Conservation (phyloP, 257 asterid genomes). For the Capsicum baccatum region DNA sequence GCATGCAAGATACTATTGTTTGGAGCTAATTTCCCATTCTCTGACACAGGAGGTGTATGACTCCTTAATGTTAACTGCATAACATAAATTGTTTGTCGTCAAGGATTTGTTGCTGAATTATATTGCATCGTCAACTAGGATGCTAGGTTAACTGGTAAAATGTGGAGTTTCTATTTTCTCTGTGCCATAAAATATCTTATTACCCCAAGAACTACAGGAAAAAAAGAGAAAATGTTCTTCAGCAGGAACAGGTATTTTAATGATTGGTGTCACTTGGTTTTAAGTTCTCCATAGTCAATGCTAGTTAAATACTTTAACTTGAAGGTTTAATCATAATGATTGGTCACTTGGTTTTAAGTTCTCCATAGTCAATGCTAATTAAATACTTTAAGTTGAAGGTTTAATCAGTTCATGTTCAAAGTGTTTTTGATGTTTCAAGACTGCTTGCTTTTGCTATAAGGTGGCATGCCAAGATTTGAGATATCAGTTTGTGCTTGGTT, state of each 20-base stretch:
- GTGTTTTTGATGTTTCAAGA: constrained; percentile 21
- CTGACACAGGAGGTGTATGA: constrained; percentile 11
- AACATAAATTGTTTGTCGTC: neutral
- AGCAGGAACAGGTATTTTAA: neutral
- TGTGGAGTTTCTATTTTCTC: neutral
- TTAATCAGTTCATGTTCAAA: constrained; percentile 12
- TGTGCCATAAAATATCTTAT: neutral
- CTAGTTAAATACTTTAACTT: neutral
- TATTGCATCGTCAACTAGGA: neutral
- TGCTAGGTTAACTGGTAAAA: constrained; percentile 7
- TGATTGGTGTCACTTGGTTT: constrained; percentile 2
- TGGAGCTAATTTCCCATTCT: constrained; percentile 12
- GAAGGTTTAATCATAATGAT: neutral
- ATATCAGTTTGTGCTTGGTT: constrained; percentile 3
- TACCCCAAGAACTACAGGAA: neutral
- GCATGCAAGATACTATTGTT: neutral
- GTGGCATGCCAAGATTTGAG: constrained; percentile 17
- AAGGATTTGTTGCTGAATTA: constrained; percentile 15
- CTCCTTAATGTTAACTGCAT: constrained; percentile 12
- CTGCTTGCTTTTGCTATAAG: constrained; percentile 3
- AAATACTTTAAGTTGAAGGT: neutral
- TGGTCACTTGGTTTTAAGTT: constrained; percentile 20
- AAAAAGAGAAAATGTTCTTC: neutral
- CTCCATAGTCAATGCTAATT: neutral
- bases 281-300: neutral